Evolutionary conservation across 352 stramenopile genomes (phyloP).

Genomic region (Phytophthora idaei): DNA sequence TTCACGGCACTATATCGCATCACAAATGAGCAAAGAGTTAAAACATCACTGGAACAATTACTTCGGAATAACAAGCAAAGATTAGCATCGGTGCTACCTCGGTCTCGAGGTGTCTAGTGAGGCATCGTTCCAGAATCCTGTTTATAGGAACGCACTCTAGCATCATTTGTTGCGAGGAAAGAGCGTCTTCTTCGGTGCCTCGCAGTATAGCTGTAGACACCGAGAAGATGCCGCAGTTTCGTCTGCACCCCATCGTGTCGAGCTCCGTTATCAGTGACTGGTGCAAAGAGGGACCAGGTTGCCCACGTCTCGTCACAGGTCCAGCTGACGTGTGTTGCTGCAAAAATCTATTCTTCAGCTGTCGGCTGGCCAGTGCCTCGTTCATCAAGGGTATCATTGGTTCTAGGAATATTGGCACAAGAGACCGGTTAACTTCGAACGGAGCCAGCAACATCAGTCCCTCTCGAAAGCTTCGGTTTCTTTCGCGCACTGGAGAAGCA

Average conservation of each 20-base stretch:
- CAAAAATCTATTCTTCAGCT: constrained; percentile 68
- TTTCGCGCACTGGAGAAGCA: constrained; percentile 26
- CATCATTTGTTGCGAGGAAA: constrained; percentile 16
- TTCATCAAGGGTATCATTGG: constrained; percentile 42
- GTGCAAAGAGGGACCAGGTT: constrained; percentile 8
- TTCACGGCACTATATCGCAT: constrained; percentile 41
- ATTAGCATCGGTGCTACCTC: constrained; percentile 19
- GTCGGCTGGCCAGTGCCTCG: constrained; percentile 60
- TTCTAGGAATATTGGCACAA: constrained; percentile 58
- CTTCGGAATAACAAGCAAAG: not conserved
- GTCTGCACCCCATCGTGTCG: constrained; percentile 17
- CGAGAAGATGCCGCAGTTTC: constrained; percentile 5
- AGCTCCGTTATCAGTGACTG: constrained; percentile 25
- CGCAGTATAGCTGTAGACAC: not conserved
- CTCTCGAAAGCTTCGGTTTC: constrained; percentile 47
- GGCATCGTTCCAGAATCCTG: constrained; percentile 36
- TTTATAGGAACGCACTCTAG: constrained; percentile 49
- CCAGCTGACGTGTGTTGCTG: constrained; percentile 21
- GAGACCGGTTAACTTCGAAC: constrained; percentile 39
- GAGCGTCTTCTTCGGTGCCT: not conserved
- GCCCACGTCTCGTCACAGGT: constrained; percentile 6
- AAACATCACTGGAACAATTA: not conserved
- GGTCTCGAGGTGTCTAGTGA: constrained; percentile 40
- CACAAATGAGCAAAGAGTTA: constrained; percentile 6
- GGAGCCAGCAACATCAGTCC: constrained; percentile 46